A percentile compares a stretch with the other conserved stretches of the same genome.
Evolutionary conservation across 2,329 filamentous ascomycete species (phyloP).

Genomic region (Colletotrichum abscissum): DNA sequence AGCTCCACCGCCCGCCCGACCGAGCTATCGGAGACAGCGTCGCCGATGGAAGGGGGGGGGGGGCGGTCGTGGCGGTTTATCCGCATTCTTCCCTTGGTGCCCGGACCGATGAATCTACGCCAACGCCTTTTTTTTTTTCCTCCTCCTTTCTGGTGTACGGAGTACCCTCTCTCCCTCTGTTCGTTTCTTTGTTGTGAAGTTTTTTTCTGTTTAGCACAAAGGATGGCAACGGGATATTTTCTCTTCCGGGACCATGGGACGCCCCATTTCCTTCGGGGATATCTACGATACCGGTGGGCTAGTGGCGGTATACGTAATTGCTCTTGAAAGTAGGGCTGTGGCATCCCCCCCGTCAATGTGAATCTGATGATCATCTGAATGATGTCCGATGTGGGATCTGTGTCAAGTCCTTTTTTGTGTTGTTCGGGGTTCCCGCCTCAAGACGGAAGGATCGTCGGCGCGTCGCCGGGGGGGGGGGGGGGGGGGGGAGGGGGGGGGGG

Average conservation of each 20-base stretch:
- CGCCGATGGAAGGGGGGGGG: not conserved
- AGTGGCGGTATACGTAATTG: no score
- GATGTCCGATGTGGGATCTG: not conserved
- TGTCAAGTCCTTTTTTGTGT: not conserved
- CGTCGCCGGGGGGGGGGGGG: not conserved
- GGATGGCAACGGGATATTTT: not conserved
- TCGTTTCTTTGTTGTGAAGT: not conserved
- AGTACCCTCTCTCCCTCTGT: not conserved
- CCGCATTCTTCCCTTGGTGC: not conserved
- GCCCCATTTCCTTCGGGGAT: not conserved
- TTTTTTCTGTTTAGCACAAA: not conserved
- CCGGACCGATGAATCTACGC: not conserved
- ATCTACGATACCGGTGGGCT: not conserved
- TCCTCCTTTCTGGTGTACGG: not conserved
- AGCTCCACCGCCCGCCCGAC: not conserved
- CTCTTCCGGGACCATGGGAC: not conserved
- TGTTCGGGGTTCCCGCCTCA: not conserved
- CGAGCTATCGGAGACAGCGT: slow-evolving; percentile 17
- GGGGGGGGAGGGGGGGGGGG: no score
- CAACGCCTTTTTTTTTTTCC: not conserved
- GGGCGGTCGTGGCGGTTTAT: not conserved
- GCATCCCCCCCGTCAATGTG: not conserved
- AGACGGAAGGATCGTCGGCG: slow-evolving; percentile 1
- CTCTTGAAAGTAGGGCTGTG: no score
- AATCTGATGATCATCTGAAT: not conserved